Conservation (phyloP, 208 protist genomes). For the Wallacemonas sp. region DNA sequence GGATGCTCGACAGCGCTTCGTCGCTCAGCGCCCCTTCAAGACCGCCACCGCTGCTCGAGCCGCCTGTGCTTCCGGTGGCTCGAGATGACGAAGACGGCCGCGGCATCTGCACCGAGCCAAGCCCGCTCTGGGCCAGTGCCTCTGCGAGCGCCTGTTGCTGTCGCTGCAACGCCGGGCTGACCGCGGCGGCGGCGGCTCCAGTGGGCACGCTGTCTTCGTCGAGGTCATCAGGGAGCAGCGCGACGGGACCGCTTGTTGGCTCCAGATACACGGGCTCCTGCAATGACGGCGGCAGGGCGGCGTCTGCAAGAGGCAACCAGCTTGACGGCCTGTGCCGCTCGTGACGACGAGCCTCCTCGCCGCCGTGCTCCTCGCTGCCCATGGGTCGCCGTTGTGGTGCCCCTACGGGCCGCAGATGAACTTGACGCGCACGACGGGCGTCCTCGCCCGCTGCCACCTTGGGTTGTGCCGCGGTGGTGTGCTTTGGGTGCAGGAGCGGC, state of each 20-base stretch:
- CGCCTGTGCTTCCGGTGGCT: neutral
- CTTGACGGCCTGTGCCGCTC: no score
- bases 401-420: neutral
- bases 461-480: neutral
- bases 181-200: neutral
- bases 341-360: no score
- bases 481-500: neutral
- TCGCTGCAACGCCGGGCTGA: neutral
- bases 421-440: no score
- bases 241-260: neutral
- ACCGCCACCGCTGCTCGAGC: neutral
- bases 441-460: neutral
- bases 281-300: neutral
- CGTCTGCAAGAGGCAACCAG: neutral
- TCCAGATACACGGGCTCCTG: neutral
- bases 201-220: neutral
- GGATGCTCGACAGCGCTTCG: slow-evolving; percentile 1
- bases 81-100: neutral
- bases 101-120: neutral
- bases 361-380: no score
- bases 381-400: no score
- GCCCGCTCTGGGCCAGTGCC: neutral
- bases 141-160: neutral
- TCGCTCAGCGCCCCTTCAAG: slow-evolving; percentile 2
- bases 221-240: neutral